Conservation (phyloP, 441 rosid species). For the Syzygium malaccense region DNA sequence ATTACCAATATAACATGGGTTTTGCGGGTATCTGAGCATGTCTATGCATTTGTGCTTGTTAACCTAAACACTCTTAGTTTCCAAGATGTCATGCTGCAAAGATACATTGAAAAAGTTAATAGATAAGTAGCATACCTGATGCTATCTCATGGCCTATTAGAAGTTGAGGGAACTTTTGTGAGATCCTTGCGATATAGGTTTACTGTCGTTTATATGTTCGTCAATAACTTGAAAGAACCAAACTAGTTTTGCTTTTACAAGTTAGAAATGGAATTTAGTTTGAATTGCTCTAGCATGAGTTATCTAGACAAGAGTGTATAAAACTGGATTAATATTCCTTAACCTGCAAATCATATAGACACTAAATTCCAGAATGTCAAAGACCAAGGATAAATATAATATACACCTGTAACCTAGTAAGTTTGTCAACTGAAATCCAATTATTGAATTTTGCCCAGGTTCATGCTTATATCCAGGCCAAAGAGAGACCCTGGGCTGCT, state of each 20-base stretch:
- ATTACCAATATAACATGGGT: not conserved
- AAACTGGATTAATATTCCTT: not conserved
- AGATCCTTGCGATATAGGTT: not conserved
- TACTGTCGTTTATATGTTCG: not conserved
- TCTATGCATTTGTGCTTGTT: not conserved
- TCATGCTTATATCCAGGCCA: slow-evolving; percentile 66
- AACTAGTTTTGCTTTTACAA: not conserved
- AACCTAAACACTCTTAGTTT: not conserved
- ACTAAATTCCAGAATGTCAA: not conserved
- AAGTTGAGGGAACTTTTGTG: not conserved
- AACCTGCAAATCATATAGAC: not conserved
- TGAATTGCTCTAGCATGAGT: not conserved
- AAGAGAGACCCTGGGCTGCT: slow-evolving; percentile 56
- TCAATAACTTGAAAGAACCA: not conserved
- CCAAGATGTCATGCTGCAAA: not conserved
- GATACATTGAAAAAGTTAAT: not conserved
- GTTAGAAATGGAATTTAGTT: not conserved
- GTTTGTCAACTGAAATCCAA: not conserved
- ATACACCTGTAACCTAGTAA: not conserved
- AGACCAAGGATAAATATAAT: not conserved
- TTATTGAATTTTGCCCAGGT: slow-evolving; percentile 29
- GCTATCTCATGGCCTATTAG: not conserved
- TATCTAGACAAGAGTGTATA: not conserved
- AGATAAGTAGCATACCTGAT: not conserved
- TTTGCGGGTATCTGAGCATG: not conserved